Evolutionary conservation across 345 rosid genomes (phyloP), one percentile per base, ranked within the genome.

Genomic region (Ceriops zippeliana): DNA sequence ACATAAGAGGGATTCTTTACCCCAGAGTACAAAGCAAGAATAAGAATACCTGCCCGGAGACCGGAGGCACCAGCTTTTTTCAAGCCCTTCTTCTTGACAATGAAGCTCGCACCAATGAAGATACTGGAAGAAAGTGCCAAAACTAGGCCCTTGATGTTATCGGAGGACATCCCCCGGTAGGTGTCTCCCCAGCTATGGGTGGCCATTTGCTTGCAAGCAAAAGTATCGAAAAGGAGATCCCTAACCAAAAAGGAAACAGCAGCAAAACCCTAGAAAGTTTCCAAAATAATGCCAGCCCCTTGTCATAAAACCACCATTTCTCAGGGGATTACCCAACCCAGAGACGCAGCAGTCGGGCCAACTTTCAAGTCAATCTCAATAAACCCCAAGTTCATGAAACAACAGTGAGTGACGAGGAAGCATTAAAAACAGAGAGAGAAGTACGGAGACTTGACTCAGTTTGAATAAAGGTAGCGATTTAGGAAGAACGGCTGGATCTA

Each of bases 91-190:
- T 75, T 75, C 66, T 75, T 75, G 21, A 75, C 73, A 35, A 75
- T 75, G 78, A 75, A 75, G 65, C 78, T 75, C 16, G 78, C 73
- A 34, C 78, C 78, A 9, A 75, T 75, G 16, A 75, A 75, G 54
- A 75, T 2, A 61, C 78, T 75, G 10, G 78, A 75, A 35, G 78
- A 75, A 24, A 75, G 30, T 1, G 78, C 78, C 69, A 75, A 58
- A 21, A 75, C 70, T 46, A 75, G 70, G 4, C 78, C 78, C 58
- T 75, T 75, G 35, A 75, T 69, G 38, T 75, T 75, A 64, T 69
- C 73, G 17, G 78, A 58, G 19, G 78, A 75, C 69, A 75, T 75
- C 19, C 73, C 78, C 34, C 59, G 64, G 69, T 69, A 75, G 13
- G 78, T 32, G 24, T 66, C 71, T 32, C 53, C 42, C 71, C 66